Base-by-base conservation (phyloP, 192 early-diverging fungal genomes). In the Backusella sp. region DNA sequence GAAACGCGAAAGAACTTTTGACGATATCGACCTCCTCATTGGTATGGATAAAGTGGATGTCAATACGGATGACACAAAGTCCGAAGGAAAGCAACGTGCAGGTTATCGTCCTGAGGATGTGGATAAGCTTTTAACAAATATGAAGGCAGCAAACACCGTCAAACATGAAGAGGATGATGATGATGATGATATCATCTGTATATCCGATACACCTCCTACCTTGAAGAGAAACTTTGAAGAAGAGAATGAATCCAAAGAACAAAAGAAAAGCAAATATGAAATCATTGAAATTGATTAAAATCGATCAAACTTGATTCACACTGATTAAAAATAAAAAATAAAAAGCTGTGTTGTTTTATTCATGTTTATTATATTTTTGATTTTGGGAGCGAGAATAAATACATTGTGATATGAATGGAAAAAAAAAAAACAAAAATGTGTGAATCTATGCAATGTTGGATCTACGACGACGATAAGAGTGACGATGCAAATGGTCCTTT, bases 401-500 rank as follows among this genome's bases (percentile, higher is more conserved):
- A 21, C 23, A 21, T 59, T 59, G 53, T 59, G 56, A 19, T 7
- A 17, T n/a, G 42, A 14, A 0, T 0, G 3, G 3, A 12, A 44
- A 44, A 44, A 11, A 11, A 9, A 44, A 44, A 44, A 44, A 44
- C 2, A n/a, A 49, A 46, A 46, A n/a, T n/a, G n/a, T 42, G 3
- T 11, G 15, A 44, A n/a, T 59, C 23, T 59, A 59, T 59, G 56
- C 56, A 12, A 59, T 23, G 21, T 59, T 12, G 9, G 56, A 59
- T 59, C 9, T 11, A 26, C 56, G 56, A 59, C 56, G 56, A 14
- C 73, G 77, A 32, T 78, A 78, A 4, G 41, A 21, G 4, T 71
- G 77, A 35, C 73, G 79, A 65, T 78, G 76, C 4, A n/a, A 4
- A 66, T 76, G 75, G 41, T 72, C 44, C 44, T 80, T 79, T 52